Evolutionary conservation across 176 grass and related monocot species (phyloP).

Genomic region (Zoysia pacifica): DNA sequence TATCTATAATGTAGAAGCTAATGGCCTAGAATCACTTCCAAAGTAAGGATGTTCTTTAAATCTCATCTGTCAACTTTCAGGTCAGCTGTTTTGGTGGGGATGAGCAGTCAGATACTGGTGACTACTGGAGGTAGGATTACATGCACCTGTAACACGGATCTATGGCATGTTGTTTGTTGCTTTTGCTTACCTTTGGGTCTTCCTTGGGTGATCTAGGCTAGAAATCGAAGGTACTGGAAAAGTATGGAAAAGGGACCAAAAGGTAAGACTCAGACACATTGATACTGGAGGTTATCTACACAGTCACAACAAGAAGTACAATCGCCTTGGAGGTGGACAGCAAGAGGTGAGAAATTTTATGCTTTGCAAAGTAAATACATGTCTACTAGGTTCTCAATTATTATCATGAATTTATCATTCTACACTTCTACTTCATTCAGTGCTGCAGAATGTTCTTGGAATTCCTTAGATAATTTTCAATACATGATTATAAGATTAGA

Average conservation of each 20-base stretch:
- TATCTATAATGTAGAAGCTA: background rate
- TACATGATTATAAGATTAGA: no score
- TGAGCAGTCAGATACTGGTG: constrained; percentile 64
- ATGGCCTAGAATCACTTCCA: constrained; percentile 18
- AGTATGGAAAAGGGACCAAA: constrained; percentile 68
- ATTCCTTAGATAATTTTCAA: no score
- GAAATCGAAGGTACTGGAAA: constrained; percentile 74
- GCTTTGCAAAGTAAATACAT: constrained; percentile 6
- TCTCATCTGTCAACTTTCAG: constrained; percentile 43
- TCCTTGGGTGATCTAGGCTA: constrained; percentile 41
- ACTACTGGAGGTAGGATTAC: constrained; percentile 63
- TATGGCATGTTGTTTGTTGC: background rate
- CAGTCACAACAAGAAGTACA: constrained; percentile 85
- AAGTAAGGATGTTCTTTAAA: constrained; percentile 4
- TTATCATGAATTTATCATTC: background rate
- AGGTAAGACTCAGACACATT: constrained; percentile 65
- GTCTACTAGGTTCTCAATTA: background rate
- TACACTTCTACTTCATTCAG: background rate
- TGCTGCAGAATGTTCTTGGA: background rate
- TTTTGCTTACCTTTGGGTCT: constrained; percentile 18
- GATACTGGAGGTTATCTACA: constrained; percentile 76
- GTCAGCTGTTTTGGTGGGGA: constrained; percentile 81
- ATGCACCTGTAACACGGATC: constrained; percentile 2
- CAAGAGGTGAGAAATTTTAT: constrained; percentile 62
- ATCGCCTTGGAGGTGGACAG: constrained; percentile 73